Evolutionary conservation across 345 rosid genomes (phyloP), one percentile per base, ranked within the genome.

Genomic region (Lepidium sativum): DNA sequence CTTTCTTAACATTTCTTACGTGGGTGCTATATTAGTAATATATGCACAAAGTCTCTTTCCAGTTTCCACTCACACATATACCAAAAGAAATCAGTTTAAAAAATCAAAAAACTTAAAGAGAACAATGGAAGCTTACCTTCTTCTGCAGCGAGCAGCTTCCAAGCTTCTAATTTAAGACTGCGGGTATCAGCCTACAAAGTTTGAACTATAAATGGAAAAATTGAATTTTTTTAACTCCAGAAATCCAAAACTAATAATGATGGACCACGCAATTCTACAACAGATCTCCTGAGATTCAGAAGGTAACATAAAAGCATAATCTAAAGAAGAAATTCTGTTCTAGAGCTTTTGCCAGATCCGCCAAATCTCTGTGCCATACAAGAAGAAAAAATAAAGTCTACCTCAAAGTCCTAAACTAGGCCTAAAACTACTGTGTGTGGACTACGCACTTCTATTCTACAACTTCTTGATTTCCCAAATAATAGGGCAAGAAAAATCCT

Each of bases 141-240:
- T 82, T 92, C 98, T 15, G 71, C 50, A 60, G 98, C 96, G 55
- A 92, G 92, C 79, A 87, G 95, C 70, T 87, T 84, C 97, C 97
- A 92, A 37, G 86, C 88, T 73, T 84, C 85, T 73, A 89, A 79
- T 87, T 87, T 89, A 71, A 89, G 60, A 68, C 82, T 71, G 71
- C 83, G 80, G 65, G 92, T 80, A 75, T 87, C 87, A 17, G 84
- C 88, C 98, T 92, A 84, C 73, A 81, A 74, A 55, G 57, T 41
- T 60, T 34, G 37, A 67, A 45, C 42, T 45, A 79, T 9, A 23
- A 35, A 60, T 47, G 66, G 60, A 51, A 8, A 25, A 52, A 8
- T 11, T 42, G 14, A 65, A 14, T 55, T 15, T 6, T 9, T 14
- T 2, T 11, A 15, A 37, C 17, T 48, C 9, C 38, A 41, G 67